Evolutionary conservation across 1,139 yeast genomes (phyloP), one percentile per base, ranked within the genome.

Genomic region (Hansenula anomala): DNA sequence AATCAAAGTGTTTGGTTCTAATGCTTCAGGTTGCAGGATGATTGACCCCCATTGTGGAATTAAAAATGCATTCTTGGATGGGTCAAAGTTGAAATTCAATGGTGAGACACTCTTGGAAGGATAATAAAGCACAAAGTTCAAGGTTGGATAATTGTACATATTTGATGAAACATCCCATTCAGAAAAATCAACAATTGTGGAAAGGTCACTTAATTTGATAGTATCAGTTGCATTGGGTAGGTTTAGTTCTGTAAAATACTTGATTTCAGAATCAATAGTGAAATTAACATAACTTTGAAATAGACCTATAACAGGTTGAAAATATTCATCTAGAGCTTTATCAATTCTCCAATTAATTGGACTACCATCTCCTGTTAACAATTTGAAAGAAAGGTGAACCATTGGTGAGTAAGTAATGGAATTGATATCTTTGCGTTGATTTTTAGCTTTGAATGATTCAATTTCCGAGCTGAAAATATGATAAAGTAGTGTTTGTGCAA

Each of bases 31-130:
- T 52, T 80, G 77, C 41, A 74, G 60, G 19, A 81, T 68, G 4
- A 82, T 71, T 4, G 84, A 83, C 18, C 97, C 97, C 95, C 96
- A 90, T 62, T 87, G 96, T 8, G 97, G 95, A 25, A 90, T 75
- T 38, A 86, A 61, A 55, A 85, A 90, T 71, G 52, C 45, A 24
- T 41, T 40, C 3, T 36, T 28, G n/a, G 45, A 46, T 10, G 37
- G 32, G 17, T 40, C 38, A 33, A 36, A 36, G 3, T 28, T 35
- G 13, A 54, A 45, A 4, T 33, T 37, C 20, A 54, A 34, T 1
- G 82, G 83, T 14, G 67, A 59, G 17, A 63, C 64, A 15, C 67
- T 62, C 28, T 63, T 55, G 28, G 75, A 67, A 1, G 94, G 89
- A 41, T 80, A 71, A 51, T 79, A 86, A 1, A 82, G 60, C 26